phyloP scores from a whole-genome alignment of 768 basidiomycete genomes.

The Tricholoma bakamatsutake region DNA sequence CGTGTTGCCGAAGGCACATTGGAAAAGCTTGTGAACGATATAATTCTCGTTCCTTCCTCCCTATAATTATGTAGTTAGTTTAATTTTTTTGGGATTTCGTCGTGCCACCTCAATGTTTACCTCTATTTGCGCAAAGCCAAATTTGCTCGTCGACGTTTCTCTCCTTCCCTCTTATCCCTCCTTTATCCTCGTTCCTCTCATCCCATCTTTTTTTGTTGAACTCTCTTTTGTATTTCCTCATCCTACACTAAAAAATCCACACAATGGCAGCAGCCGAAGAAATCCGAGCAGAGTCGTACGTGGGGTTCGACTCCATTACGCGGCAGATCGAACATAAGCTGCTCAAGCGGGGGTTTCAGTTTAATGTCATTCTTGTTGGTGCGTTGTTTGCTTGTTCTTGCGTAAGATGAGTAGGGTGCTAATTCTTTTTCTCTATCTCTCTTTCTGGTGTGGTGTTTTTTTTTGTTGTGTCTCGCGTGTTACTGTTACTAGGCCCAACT shows the following conservation, averaged over 20 bases:
- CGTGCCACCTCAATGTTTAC: constrained; percentile 14
- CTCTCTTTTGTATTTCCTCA: neutral
- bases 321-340: constrained; percentile 99
- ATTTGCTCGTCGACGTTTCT: constrained; percentile 12
- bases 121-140: constrained; percentile 12
- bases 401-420: neutral
- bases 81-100: no score
- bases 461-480: no score
- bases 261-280: constrained; percentile 49
- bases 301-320: constrained; percentile 97
- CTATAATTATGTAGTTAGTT: no score
- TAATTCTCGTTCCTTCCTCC: no score
- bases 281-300: constrained; percentile 88
- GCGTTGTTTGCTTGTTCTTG: constrained; percentile 25
- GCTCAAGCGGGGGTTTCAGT: constrained; percentile 98
- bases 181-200: neutral
- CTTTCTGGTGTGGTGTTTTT: neutral
- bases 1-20: no score
- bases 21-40: no score
- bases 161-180: neutral
- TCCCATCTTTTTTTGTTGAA: neutral
- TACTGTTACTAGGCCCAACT: constrained; percentile 99
- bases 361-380: constrained; percentile 98
- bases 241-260: neutral
- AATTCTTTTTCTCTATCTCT: neutral